Evolutionary conservation across 495 filamentous ascomycete species (phyloP).

Genomic region (Acidiella bohemica): DNA sequence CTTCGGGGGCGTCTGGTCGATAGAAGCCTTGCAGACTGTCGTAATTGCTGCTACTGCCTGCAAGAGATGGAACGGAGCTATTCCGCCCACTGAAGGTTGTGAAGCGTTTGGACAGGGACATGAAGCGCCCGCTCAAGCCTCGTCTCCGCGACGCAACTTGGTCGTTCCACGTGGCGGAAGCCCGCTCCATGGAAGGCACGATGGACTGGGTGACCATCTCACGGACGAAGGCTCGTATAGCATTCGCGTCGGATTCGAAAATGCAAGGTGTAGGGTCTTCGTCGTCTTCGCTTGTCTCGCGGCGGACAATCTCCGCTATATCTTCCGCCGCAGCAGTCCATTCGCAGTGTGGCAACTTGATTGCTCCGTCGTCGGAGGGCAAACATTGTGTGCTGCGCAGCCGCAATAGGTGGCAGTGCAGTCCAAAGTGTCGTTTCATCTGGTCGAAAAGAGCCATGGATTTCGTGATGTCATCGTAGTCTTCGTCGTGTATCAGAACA

Average conservation of each 20-base stretch:
- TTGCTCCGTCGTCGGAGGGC: slow-evolving; percentile 83
- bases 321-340: slow-evolving; percentile 87
- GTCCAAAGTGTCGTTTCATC: slow-evolving; percentile 93
- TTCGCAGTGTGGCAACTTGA: slow-evolving; percentile 60
- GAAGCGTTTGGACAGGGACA: slow-evolving; percentile 81
- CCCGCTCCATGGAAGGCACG: slow-evolving; percentile 87
- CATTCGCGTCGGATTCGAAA: slow-evolving; percentile 80
- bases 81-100: slow-evolving; percentile 56
- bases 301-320: slow-evolving; percentile 51
- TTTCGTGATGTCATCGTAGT: slow-evolving; percentile 77
- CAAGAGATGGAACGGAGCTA: slow-evolving; percentile 24
- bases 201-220: slow-evolving; percentile 89
- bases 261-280: slow-evolving; percentile 64
- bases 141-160: slow-evolving; percentile 82
- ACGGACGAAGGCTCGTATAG: slow-evolving; percentile 73
- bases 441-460: slow-evolving; percentile 82
- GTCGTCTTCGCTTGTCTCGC: slow-evolving; percentile 42
- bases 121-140: slow-evolving; percentile 76
- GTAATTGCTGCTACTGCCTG: slow-evolving; percentile 51
- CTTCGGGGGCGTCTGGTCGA: slow-evolving; percentile 68
- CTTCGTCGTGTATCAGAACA: slow-evolving; percentile 93
- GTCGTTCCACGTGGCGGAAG: slow-evolving; percentile 86
- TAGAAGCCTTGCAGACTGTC: slow-evolving; percentile 67
- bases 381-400: slow-evolving; percentile 73
- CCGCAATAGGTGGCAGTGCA: slow-evolving; percentile 86